These are phyloP conservation scores for Leccinum subgranulosum DNA, from an alignment of 768 basidiomycete species.

Conservation along the genomic window DNA sequence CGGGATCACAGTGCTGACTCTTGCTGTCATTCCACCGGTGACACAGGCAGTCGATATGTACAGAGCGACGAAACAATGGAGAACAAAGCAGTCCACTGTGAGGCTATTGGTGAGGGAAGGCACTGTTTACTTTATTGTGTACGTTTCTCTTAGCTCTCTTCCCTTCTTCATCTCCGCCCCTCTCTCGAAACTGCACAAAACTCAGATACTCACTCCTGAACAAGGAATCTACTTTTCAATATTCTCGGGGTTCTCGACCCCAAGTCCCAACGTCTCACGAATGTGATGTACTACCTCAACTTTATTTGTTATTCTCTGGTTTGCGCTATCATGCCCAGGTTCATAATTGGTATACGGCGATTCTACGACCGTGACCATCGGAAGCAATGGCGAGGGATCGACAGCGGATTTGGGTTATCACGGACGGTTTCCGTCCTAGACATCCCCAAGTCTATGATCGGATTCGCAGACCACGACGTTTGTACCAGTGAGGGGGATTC, in stretches of 20 bases:
- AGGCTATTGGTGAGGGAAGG: neutral
- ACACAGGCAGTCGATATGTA: neutral
- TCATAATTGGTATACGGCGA: neutral
- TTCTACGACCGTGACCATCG: neutral
- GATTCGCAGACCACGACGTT: neutral
- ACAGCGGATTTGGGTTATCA: neutral
- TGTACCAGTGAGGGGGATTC: neutral
- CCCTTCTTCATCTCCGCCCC: neutral
- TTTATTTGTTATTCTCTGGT: neutral
- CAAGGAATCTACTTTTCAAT: neutral
- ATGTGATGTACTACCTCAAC: neutral
- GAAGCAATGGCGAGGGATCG: neutral
- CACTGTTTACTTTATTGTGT: neutral
- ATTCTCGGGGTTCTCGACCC: neutral
- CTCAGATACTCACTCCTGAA: neutral
- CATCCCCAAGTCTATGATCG: neutral
- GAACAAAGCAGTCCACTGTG: neutral
- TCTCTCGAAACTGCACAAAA: neutral
- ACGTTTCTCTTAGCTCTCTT: neutral
- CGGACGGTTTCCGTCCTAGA: neutral
- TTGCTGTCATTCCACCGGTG: neutral
- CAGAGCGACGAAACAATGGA: constrained; percentile 5
- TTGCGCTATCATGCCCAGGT: neutral
- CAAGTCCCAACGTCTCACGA: neutral
- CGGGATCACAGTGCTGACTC: neutral